Base-by-base conservation (phyloP, 192 early-diverging fungal species). In the Coemansia sp. region DNA sequence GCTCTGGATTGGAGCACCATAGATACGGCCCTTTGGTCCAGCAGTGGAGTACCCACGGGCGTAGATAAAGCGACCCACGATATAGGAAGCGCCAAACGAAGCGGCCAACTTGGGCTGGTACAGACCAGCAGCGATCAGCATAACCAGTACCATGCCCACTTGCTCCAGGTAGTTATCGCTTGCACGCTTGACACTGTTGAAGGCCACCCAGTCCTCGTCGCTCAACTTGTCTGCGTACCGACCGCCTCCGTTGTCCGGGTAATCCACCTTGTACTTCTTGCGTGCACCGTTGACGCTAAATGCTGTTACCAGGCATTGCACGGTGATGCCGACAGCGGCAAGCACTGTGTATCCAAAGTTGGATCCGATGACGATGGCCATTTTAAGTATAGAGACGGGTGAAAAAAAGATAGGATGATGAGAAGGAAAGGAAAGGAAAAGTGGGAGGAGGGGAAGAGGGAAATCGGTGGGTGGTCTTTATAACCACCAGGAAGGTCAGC, bases 101-200 rank as follows among this genome's bases (percentile, higher is more conserved):
- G 71, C 74, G 0, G 82, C 66, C 15, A 68, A 41, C 34, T 59
- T 53, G 3, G 82, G 82, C 37, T 75, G 69, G 62, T 69, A 84
- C 50, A 84, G 14, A 0, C 79, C 82, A 3, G 79, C 61, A 2
- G 67, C 17, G 8, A 75, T 17, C 27, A 81, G 63, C 47, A 68
- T 65, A 3, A 57, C 29, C 27, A 75, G 67, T 0, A 72, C 70
- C 14, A 59, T 23, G 17, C 68, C 63, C 7, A 81, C 27, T 27
- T 72, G 61, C 65, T 84, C 82, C 27, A 42, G 50, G 64, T 84
- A 84, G 57, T 84, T 78, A 25, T 75, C 72, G 75, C 75, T 81
- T 3, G 66, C 68, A 9, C 82, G 73, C 67, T 83, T 75, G 60
- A 76, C 57, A 48, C 71, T 77, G 74, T 83, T 83, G 57, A 83